phyloP scores from a whole-genome alignment of 2,329 filamentous ascomycete species.

The Diaporthe sp. region DNA sequence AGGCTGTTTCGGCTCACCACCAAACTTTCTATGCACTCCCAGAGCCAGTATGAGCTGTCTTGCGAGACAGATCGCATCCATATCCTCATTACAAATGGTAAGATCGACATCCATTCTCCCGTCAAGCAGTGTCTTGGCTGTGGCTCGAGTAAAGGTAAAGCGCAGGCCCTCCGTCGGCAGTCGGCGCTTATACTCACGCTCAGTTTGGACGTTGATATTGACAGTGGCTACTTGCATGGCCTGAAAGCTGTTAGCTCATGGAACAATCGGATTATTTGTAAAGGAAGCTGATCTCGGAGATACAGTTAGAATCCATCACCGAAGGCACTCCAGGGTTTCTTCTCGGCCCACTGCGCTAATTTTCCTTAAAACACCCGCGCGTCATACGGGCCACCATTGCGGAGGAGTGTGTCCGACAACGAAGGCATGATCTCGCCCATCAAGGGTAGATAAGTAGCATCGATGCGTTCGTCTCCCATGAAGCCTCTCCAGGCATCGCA shows the following conservation, averaged over 20 bases:
- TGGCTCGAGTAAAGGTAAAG: conserved; percentile 39
- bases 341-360: not conserved
- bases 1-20: not conserved
- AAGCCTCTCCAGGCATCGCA: not conserved
- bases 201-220: conserved; percentile 40
- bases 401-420: not conserved
- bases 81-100: conserved; percentile 38
- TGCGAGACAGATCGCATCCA: conserved; percentile 38
- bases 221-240: conserved; percentile 34
- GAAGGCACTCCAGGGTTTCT: not conserved
- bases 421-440: not conserved
- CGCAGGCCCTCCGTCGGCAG: conserved; percentile 38
- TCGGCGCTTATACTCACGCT: conserved; percentile 43
- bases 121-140: conserved; percentile 37
- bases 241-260: conserved; percentile 15
- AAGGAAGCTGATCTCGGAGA: not conserved
- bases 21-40: conserved; percentile 38
- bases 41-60: conserved; percentile 39
- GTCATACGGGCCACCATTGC: not conserved
- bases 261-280: not conserved
- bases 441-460: not conserved
- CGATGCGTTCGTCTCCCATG: not conserved
- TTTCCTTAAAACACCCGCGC: not conserved
- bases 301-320: not conserved
- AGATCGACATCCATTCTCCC: conserved; percentile 41